Conservation (phyloP, 1,139 yeast genomes). For the Pichia cactophila region DNA sequence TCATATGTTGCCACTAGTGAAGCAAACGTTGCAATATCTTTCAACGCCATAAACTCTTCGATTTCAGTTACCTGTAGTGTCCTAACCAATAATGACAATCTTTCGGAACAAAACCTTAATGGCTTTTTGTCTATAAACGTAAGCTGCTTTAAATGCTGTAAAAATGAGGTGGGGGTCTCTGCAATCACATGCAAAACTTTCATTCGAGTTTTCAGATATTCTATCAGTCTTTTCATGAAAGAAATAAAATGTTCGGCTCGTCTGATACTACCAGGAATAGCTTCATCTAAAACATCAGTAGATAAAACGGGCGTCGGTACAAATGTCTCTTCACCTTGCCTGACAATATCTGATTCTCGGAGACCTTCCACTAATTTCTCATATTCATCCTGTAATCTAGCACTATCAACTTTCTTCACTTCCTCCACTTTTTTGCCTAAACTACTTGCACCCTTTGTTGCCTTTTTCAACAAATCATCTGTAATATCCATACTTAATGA, state of each 20-base stretch:
- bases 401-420: conserved; percentile 75
- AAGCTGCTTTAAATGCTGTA: conserved; percentile 85
- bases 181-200: conserved; percentile 94
- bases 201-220: conserved; percentile 93
- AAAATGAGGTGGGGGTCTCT: conserved; percentile 88
- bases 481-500: conserved; percentile 83
- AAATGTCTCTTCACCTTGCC: conserved; percentile 55
- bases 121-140: conserved; percentile 93
- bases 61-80: conserved; percentile 82
- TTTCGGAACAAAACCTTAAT: conserved; percentile 80
- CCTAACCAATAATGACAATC: conserved; percentile 78
- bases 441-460: conserved; percentile 73
- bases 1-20: conserved; percentile 93
- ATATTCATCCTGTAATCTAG: conserved; percentile 80
- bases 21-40: conserved; percentile 95
- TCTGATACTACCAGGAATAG: conserved; percentile 93
- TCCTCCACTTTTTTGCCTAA: conserved; percentile 70
- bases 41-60: conserved; percentile 86
- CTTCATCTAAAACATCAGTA: conserved; percentile 78
- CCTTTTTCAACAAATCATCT: conserved; percentile 75
- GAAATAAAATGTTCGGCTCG: conserved; percentile 96
- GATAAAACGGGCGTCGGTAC: conserved; percentile 87
- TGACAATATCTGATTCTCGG: conserved; percentile 63
- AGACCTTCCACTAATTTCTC: conserved; percentile 86
- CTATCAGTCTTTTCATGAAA: conserved; percentile 84